phyloP scores from a whole-genome alignment of 805 yeast species.

The Cyberlindnera veronae region DNA sequence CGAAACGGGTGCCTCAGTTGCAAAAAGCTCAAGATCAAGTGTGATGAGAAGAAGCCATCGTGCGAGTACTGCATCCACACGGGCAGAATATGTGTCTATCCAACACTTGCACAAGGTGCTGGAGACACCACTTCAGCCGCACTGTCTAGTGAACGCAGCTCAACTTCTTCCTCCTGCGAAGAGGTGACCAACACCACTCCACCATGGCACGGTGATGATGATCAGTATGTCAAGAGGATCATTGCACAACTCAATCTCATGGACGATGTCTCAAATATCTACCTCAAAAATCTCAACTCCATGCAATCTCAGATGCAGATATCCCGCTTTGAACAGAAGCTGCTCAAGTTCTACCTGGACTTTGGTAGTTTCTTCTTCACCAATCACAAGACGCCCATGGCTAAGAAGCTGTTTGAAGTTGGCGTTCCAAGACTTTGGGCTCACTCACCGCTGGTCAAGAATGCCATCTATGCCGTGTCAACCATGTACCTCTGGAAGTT shows the following conservation, averaged over 20 bases:
- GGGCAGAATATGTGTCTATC: conserved; percentile 70
- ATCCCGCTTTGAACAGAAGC: conserved; percentile 18
- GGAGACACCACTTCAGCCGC: neutral
- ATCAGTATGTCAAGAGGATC: conserved; percentile 4
- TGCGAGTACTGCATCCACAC: conserved; percentile 79
- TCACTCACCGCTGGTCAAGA: conserved; percentile 15
- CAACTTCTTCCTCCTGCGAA: neutral
- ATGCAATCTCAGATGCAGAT: conserved; percentile 16
- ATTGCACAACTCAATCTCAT: neutral
- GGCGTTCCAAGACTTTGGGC: conserved; percentile 22
- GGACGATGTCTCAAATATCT: conserved; percentile 4
- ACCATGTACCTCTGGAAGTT: conserved; percentile 21
- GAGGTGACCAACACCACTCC: neutral
- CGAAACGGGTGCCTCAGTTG: conserved; percentile 87
- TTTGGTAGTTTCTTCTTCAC: conserved; percentile 24
- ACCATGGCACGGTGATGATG: neutral
- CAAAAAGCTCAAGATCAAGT: conserved; percentile 83
- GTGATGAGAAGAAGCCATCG: conserved; percentile 78
- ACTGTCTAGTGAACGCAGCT: neutral
- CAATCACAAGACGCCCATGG: conserved; percentile 9
- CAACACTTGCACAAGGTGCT: conserved; percentile 10
- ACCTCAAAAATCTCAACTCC: conserved; percentile 17
- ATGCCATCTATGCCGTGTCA: conserved; percentile 20
- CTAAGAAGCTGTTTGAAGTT: conserved; percentile 14
- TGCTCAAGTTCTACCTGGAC: conserved; percentile 21